Evolutionary conservation across 208 protist species (phyloP).

Genomic region (Trypanosoma cruzi): DNA sequence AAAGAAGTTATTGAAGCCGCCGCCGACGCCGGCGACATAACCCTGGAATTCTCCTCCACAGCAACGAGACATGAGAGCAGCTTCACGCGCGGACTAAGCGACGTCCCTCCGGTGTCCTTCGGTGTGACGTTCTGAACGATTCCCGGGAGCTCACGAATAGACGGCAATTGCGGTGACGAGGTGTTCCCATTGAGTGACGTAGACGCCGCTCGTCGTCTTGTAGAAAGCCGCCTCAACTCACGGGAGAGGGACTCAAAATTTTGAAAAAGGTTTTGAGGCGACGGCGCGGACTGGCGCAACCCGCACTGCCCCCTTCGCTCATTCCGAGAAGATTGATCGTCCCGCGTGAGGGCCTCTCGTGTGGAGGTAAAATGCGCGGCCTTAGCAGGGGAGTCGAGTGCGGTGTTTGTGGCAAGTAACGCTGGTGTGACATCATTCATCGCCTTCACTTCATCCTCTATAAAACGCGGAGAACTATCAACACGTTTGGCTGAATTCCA

Average conservation of each 20-base stretch:
- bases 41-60: background rate
- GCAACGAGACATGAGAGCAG: background rate
- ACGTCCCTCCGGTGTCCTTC: background rate
- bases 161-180: background rate
- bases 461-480: background rate
- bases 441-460: background rate
- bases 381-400: no score
- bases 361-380: background rate
- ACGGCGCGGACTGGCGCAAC: conserved; percentile 11
- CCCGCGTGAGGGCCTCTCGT: background rate
- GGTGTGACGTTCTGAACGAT: background rate
- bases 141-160: background rate
- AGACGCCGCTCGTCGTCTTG: background rate
- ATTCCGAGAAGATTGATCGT: background rate
- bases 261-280: conserved; percentile 24
- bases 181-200: background rate
- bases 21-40: background rate
- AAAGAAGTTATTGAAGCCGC: background rate
- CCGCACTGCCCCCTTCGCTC: background rate
- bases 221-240: conserved; percentile 17
- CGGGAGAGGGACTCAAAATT: conserved; percentile 31
- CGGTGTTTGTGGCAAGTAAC: background rate
- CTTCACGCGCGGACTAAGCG: background rate
- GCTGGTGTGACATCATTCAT: background rate
- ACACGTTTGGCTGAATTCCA: background rate